These are phyloP conservation scores for Prosopis cineraria DNA, from an alignment of 306 rosid genomes.

Conservation along the genomic window DNA sequence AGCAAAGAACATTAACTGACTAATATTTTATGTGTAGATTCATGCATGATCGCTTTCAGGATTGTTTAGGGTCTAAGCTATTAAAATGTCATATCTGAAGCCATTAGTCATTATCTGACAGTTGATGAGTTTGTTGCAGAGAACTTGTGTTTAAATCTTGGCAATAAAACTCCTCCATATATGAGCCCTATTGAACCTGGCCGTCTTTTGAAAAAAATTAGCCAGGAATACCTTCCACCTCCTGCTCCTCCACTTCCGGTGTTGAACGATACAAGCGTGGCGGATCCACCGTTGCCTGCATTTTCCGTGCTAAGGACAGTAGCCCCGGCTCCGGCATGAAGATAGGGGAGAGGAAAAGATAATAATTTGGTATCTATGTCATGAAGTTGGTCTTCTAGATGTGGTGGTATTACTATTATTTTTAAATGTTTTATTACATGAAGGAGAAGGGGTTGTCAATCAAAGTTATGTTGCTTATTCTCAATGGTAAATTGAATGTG, in stretches of 20 bases:
- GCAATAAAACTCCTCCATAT: slow-evolving; percentile 42
- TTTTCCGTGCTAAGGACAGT: slow-evolving; percentile 10
- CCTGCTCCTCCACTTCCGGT: slow-evolving; percentile 64
- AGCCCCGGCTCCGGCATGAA: slow-evolving; percentile 31
- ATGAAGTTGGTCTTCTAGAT: background rate
- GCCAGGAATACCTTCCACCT: slow-evolving; percentile 44
- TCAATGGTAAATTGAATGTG: background rate
- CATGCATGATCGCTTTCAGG: background rate
- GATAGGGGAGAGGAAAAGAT: slow-evolving; percentile 2
- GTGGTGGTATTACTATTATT: background rate
- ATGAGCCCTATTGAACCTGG: slow-evolving; percentile 66
- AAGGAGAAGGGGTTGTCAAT: background rate
- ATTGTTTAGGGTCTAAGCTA: background rate
- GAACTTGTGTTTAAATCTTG: slow-evolving; percentile 54
- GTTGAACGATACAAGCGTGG: slow-evolving; percentile 49
- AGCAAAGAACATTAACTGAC: background rate
- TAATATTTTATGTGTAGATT: background rate
- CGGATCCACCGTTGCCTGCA: slow-evolving; percentile 72
- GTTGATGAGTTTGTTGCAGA: slow-evolving; percentile 51
- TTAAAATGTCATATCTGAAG: background rate
- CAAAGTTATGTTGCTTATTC: background rate
- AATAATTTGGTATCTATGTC: background rate
- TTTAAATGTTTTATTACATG: background rate
- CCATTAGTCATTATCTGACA: slow-evolving; percentile 14
- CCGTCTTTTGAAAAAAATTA: slow-evolving; percentile 46